Conservation (phyloP, 345 rosid genomes). For the Heritiera littoralis region DNA sequence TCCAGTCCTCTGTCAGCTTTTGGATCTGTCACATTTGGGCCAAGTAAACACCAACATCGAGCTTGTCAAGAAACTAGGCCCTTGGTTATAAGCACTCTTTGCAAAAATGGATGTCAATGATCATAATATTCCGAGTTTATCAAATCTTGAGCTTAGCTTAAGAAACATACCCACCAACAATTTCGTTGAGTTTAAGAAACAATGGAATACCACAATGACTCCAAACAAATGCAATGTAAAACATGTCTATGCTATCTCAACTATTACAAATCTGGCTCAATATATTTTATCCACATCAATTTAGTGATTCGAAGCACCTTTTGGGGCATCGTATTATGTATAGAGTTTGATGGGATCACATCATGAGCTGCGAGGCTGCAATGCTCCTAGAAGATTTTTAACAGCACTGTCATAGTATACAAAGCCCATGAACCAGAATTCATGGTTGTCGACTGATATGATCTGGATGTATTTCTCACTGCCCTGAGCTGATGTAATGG, state of each 20-base stretch:
- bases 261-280: not conserved
- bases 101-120: not conserved
- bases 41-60: not conserved
- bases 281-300: slow-evolving; percentile 18
- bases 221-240: slow-evolving; percentile 22
- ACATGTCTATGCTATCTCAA: not conserved
- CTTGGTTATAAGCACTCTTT: not conserved
- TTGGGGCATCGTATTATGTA: not conserved
- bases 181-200: not conserved
- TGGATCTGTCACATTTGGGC: not conserved
- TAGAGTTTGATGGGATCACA: not conserved
- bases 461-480: slow-evolving; percentile 79
- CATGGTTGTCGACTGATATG: slow-evolving; percentile 79
- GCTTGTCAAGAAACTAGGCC: not conserved
- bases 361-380: slow-evolving; percentile 40
- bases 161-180: not conserved
- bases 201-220: not conserved
- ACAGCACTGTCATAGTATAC: slow-evolving; percentile 77
- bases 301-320: slow-evolving; percentile 1
- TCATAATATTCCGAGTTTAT: not conserved
- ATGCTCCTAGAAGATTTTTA: slow-evolving; percentile 62
- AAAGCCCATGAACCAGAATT: slow-evolving; percentile 93
- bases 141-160: too few relatives aligned
- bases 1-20: not conserved
- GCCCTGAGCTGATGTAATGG: slow-evolving; percentile 71